A percentile compares a stretch with the other conserved stretches of the same genome.
phyloP scores from a whole-genome alignment of 176 grass and related monocot genomes.

The Oryza punctata region DNA sequence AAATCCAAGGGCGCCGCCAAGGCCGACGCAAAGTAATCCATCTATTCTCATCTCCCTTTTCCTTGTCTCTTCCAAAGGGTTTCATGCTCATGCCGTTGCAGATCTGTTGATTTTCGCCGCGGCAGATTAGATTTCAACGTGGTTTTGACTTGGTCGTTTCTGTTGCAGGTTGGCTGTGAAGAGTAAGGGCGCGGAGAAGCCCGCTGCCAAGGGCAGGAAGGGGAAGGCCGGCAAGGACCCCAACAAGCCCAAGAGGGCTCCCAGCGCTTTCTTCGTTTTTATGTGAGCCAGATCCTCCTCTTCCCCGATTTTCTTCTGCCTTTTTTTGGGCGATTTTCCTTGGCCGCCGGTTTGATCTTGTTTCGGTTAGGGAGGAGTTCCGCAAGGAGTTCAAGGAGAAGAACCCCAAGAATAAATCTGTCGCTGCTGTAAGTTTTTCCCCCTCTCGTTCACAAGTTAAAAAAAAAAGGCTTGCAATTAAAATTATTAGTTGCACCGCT shows the following conservation, averaged over 20 bases:
- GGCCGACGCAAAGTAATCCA: slow-evolving; percentile 58
- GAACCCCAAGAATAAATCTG: slow-evolving; percentile 92
- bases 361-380: slow-evolving; percentile 68
- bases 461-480: too few species aligned
- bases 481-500: accelerated
- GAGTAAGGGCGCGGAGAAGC: slow-evolving; percentile 64
- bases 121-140: not conserved
- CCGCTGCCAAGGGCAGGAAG: slow-evolving; percentile 53
- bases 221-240: slow-evolving; percentile 79
- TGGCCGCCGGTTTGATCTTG: not conserved
- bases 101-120: not conserved
- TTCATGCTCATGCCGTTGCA: too few species aligned
- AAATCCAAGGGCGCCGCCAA: slow-evolving; percentile 73
- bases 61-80: too few species aligned
- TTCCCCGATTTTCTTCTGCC: not conserved
- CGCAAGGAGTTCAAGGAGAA: slow-evolving; percentile 93
- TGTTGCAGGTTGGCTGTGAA: slow-evolving; percentile 61
- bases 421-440: slow-evolving; percentile 60
- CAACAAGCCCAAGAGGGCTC: slow-evolving; percentile 89
- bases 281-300: slow-evolving; percentile 41
- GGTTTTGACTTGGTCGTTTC: not conserved
- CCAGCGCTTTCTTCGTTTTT: slow-evolving; percentile 92
- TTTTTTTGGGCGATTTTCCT: not conserved
- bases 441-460: too few species aligned
- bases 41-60: not conserved